Percentiles rank a stretch among this genome's conserved stretches.
Conservation (phyloP, 78 protist genomes). For the Speleostelium caveatum region DNA sequence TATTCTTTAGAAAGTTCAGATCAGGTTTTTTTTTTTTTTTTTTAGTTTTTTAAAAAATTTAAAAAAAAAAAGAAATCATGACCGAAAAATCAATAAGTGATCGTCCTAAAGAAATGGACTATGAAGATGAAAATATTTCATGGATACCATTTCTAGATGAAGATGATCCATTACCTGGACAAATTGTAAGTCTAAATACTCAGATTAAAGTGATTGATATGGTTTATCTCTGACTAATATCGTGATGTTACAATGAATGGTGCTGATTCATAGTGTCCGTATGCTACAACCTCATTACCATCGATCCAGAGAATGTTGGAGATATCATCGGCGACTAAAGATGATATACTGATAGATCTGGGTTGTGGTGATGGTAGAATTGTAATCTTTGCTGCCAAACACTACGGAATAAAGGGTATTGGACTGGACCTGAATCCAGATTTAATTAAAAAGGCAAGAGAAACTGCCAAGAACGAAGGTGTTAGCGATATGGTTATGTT, state of each 20-base stretch:
- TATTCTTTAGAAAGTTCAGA: neutral
- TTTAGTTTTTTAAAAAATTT: neutral
- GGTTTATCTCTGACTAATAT: neutral
- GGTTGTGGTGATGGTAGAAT: constrained; percentile 76
- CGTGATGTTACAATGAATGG: too few species aligned
- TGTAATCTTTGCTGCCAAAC: constrained; percentile 59
- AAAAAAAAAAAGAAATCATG: too few species aligned
- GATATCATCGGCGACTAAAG: neutral
- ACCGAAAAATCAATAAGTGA: too few species aligned
- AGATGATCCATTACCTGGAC: constrained; percentile 58
- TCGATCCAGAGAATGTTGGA: constrained; percentile 44
- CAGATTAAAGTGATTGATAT: neutral
- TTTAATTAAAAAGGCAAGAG: constrained; percentile 11
- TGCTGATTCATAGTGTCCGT: constrained; percentile 73
- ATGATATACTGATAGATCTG: constrained; percentile 47
- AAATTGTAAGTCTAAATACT: constrained; percentile 40
- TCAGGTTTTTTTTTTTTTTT: neutral
- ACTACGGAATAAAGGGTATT: constrained; percentile 44
- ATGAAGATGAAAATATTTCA: neutral
- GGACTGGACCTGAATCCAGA: constrained; percentile 66
- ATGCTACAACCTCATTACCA: constrained; percentile 45
- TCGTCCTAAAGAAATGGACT: neutral
- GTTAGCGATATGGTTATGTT: constrained; percentile 29
- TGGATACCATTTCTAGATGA: constrained; percentile 55
- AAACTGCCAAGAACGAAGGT: constrained; percentile 19